Evolutionary conservation across 1,139 yeast species (phyloP).

Genomic region (Hemisphaericaspora xylanilytica): DNA sequence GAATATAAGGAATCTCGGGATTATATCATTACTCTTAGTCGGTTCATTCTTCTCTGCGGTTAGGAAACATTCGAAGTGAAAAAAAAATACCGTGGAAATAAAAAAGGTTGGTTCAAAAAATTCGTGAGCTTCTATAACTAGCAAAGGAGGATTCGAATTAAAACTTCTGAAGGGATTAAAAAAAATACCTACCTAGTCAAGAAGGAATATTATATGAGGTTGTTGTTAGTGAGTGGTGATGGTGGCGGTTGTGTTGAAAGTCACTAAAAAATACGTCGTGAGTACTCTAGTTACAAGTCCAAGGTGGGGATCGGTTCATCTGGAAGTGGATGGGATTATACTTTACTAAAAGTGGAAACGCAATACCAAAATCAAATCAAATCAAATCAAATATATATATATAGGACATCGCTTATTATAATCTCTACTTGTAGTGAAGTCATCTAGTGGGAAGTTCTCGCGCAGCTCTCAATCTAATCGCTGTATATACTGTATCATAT

Average conservation of each 20-base stretch:
- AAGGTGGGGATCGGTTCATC: neutral
- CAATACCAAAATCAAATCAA: neutral
- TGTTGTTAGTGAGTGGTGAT: too few species aligned
- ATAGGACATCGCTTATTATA: neutral
- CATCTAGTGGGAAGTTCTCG: conserved; percentile 5
- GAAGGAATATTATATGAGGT: neutral
- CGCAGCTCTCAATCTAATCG: neutral
- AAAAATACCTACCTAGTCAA: conserved; percentile 5
- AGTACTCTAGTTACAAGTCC: conserved; percentile 5
- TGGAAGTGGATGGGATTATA: neutral
- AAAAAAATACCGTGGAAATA: neutral
- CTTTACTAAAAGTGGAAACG: too few species aligned
- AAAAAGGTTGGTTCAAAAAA: neutral
- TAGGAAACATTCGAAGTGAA: neutral
- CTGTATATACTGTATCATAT: neutral
- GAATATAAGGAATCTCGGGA: neutral
- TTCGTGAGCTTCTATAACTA: too few species aligned
- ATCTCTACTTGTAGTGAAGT: conserved; percentile 1
- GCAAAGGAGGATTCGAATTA: neutral
- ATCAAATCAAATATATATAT: neutral
- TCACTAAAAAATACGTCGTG: conserved; percentile 6
- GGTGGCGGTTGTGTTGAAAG: neutral
- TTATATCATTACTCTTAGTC: neutral
- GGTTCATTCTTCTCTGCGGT: neutral
- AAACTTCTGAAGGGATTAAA: neutral